Base-by-base conservation (phyloP, 768 basidiomycete genomes). In the Agrocybe chaxingu region DNA sequence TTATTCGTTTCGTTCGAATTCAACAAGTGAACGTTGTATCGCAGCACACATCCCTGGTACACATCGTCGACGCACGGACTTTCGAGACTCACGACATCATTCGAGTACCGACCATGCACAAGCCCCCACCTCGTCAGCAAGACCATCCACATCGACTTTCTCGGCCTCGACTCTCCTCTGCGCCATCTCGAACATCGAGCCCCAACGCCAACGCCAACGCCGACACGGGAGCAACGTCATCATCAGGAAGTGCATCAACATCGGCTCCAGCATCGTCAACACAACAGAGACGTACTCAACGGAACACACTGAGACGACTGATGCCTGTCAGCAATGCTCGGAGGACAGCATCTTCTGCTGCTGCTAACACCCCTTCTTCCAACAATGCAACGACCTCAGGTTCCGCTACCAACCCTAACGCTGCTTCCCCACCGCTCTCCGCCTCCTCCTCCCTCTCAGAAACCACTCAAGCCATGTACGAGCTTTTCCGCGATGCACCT, bases 41-140 rank as follows among this genome's bases (percentile, higher is more conserved):
- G 16, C 57, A 94, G 89, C 92, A 96, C 63, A 89, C 89, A 1
- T 85, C 80, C 30, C 67, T 87, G 34, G 64, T 96, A 7, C 94
- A 97, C 60, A 74, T 95, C 50, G 73, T 96, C 43, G 94, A 97
- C 61, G 91, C 92, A 3, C 77, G 83, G 40, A 94, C 91, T 0
- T 95, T 95, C 58, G 85, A 92, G 61, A 79, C 78, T 5, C 84
- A 88, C 54, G 83, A 89, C 52, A 75, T 85, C 12, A 64, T 90
- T 13, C 79, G 74, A 47, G 75, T 87, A 40, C 85, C 84, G 3
- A 67, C 67, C 16, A 43, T 60, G 34, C n/a, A 46, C 13, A 13
- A 43, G 13, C 52, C 54, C 41, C 43, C 56, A 5, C 49, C 42
- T 24, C 41, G 3, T 31, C 47, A 37, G 32, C 39, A 4, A 42